Conservation (phyloP, 2,329 filamentous ascomycete genomes). For the Plenodomus biglobosus region DNA sequence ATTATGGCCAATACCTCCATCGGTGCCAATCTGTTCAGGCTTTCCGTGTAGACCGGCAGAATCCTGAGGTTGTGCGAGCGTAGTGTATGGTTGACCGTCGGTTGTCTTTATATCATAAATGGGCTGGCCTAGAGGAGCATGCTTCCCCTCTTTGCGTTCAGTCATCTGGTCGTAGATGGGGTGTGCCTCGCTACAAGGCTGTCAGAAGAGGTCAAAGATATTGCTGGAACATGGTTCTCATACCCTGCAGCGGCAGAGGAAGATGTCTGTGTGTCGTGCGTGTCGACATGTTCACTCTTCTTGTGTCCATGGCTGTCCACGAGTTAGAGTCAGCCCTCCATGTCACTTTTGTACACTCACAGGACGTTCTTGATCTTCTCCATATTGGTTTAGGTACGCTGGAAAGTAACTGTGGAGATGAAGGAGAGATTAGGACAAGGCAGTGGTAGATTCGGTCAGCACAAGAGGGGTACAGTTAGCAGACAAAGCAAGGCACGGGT, state of each 20-base stretch:
- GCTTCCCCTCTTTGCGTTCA: constrained; percentile 8
- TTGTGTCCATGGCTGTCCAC: constrained; percentile 23
- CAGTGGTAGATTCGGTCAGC: constrained; percentile 8
- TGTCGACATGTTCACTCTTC: constrained; percentile 34
- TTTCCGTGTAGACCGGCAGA: constrained; percentile 6
- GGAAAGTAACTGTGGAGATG: constrained; percentile 6
- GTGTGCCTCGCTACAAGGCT: constrained; percentile 9
- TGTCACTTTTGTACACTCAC: constrained; percentile 26
- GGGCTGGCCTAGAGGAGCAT: constrained; percentile 4
- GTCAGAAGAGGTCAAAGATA: constrained; percentile 2
- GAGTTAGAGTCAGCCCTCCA: constrained; percentile 31
- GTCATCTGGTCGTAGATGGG: constrained; percentile 39
- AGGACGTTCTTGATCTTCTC: constrained; percentile 51
- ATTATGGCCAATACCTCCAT: constrained; percentile 5
- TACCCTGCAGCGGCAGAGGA: constrained; percentile 17
- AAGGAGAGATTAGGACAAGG: constrained; percentile 3
- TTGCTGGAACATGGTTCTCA: neutral
- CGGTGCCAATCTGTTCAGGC: constrained; percentile 8
- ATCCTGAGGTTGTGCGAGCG: constrained; percentile 9
- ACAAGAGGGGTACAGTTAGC: constrained; percentile 8
- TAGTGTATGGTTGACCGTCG: constrained; percentile 8
- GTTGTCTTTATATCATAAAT: neutral
- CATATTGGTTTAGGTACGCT: constrained; percentile 33
- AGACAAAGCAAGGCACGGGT: constrained; percentile 28
- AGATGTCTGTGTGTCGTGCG: constrained; percentile 15